Base-by-base conservation (phyloP, 495 filamentous ascomycete genomes). In the Oleoguttula mirabilis region DNA sequence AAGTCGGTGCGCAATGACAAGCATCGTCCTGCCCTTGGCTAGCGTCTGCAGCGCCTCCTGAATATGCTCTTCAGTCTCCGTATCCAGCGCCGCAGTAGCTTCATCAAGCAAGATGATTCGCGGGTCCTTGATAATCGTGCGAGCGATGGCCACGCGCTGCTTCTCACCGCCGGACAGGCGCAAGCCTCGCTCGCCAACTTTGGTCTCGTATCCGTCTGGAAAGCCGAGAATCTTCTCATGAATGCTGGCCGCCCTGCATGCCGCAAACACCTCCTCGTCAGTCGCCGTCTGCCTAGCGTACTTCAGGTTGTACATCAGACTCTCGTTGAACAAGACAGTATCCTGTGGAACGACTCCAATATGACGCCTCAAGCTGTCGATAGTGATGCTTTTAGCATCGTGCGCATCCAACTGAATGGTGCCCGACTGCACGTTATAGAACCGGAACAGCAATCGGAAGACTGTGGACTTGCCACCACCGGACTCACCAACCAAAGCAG, bases 311-410 rank as follows among this genome's bases (percentile, higher is more conserved):
- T 96, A 84, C 90, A 96, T 94, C 41, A 98, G 60, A 0, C 82
- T 82, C 61, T 96, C 90, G 58, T 98, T 96, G 72, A 98, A 98
- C 36, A 98, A 68, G 10, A 94, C 78, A 1, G 88, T 94, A 54
- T 98, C 90, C 60, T 98, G 90, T 8, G 90, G 90, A 15, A 98
- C 90, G 38, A 98, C 90, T 22, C 90, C 90, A 55, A 96, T 94
- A 54, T 84, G 79, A 32, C 71, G 71, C 41, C 90, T 80, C 27
- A 98, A 63, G n/a, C 85, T 92, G 61, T 96, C 84, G 55, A 96
- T 94, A 4, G 85, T 92, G 46, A 93, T 62, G 52, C 83, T 77
- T 49, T 81, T 73, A 8, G 95, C 80, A 58, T 95, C 81, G 33
- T 80, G 73, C 4, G 80, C 83, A 57, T 94, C 92, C 31, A 98